Percentiles rank a stretch among this genome's conserved stretches.
These are phyloP conservation scores for Forsythia viridissima DNA, from an alignment of 257 asterid species.

Conservation along the genomic window DNA sequence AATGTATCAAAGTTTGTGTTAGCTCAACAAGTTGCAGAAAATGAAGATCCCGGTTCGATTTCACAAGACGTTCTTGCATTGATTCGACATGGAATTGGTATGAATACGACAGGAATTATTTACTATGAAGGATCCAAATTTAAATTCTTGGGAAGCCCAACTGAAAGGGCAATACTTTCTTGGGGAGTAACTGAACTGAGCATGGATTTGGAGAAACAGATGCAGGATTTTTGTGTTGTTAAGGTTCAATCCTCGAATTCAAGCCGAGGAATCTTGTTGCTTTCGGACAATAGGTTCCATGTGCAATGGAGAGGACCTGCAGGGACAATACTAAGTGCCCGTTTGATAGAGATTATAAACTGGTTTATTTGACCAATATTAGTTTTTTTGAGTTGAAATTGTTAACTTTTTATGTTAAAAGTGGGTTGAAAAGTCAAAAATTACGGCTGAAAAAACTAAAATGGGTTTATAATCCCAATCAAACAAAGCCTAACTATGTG, in stretches of 20 bases:
- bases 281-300: background rate
- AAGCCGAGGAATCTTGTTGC: constrained; percentile 2
- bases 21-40: background rate
- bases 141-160: background rate
- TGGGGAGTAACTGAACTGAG: background rate
- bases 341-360: no score
- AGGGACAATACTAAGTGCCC: background rate
- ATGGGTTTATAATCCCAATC: no score
- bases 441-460: no score
- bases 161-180: constrained; percentile 10
- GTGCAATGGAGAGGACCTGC: constrained; percentile 11
- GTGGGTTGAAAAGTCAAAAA: no score
- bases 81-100: background rate
- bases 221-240: background rate
- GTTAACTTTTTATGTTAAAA: no score
- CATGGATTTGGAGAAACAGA: constrained; percentile 4
- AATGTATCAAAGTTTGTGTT: background rate
- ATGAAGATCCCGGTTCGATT: background rate
- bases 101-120: constrained; percentile 12
- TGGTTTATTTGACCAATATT: no score
- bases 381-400: no score
- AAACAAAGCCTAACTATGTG: no score
- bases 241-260: background rate
- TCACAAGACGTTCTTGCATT: background rate
- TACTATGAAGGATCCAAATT: background rate